These are phyloP conservation scores for Pisolithus marmoratus DNA, from an alignment of 768 basidiomycete species.

Conservation along the genomic window DNA sequence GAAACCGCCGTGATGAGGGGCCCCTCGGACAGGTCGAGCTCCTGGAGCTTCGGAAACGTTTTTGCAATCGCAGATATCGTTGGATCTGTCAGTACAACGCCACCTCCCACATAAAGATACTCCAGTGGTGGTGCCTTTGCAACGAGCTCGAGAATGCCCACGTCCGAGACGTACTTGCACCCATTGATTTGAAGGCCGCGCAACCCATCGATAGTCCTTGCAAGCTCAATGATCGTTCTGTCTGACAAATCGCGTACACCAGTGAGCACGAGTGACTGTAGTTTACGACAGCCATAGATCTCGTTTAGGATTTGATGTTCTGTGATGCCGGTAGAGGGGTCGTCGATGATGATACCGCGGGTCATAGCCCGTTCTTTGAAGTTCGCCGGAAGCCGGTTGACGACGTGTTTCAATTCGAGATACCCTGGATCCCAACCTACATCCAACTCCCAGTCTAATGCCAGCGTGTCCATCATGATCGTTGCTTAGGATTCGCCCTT, in stretches of 20 bases:
- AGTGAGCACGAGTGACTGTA: slow-evolving; percentile 64
- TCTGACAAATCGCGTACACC: slow-evolving; percentile 67
- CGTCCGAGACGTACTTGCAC: slow-evolving; percentile 72
- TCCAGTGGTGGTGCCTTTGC: slow-evolving; percentile 62
- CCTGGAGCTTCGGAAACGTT: slow-evolving; percentile 69
- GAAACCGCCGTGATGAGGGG: slow-evolving; percentile 62
- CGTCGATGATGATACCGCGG: slow-evolving; percentile 52
- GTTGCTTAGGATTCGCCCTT: not conserved
- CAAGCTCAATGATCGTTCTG: slow-evolving; percentile 59
- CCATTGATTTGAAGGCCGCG: slow-evolving; percentile 72
- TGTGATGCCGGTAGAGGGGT: slow-evolving; percentile 35
- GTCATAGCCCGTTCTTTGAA: slow-evolving; percentile 53
- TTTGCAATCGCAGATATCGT: slow-evolving; percentile 67
- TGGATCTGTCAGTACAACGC: slow-evolving; percentile 55
- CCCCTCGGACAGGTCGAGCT: slow-evolving; percentile 74
- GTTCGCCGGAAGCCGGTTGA: slow-evolving; percentile 55
- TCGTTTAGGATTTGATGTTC: slow-evolving; percentile 58
- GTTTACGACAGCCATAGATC: slow-evolving; percentile 53
- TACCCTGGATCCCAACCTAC: not conserved
- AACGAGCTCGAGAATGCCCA: slow-evolving; percentile 69
- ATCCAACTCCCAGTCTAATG: slow-evolving; percentile 25
- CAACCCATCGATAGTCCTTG: slow-evolving; percentile 56
- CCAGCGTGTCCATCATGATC: slow-evolving; percentile 12
- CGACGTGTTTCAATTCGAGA: slow-evolving; percentile 50
- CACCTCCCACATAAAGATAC: slow-evolving; percentile 68